Evolutionary conservation across 176 grass and related monocot genomes (phyloP).

Genomic region (Oryza rufipogon): DNA sequence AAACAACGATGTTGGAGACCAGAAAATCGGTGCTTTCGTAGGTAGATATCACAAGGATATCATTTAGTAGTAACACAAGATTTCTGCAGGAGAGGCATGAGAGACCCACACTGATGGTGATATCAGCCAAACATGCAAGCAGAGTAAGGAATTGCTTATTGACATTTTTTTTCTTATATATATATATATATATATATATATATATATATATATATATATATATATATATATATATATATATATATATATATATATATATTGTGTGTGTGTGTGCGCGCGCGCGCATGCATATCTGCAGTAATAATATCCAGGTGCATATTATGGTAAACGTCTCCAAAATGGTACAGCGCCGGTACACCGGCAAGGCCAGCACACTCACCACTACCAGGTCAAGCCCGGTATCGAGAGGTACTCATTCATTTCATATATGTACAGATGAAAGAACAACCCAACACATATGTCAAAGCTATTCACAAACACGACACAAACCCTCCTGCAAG

Average conservation of each 20-base stretch:
- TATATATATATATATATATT: not conserved
- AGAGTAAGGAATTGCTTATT: not conserved
- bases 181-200: too few species aligned
- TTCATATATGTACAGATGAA: constrained; percentile 41
- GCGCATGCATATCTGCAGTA: not conserved
- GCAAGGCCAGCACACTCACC: constrained; percentile 47
- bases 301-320: constrained; percentile 46
- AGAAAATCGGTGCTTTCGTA: not conserved
- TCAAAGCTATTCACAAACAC: constrained; percentile 61
- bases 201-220: not conserved
- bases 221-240: too few species aligned
- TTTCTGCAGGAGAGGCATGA: not conserved
- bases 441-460: constrained; percentile 41
- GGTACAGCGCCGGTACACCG: constrained; percentile 45
- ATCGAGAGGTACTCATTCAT: constrained; percentile 11
- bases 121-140: constrained; percentile 20
- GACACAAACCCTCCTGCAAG: constrained; percentile 20
- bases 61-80: not conserved
- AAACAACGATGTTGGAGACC: not conserved
- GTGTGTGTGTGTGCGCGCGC: too few species aligned
- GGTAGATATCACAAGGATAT: constrained; percentile 15
- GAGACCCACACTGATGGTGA: constrained; percentile 12
- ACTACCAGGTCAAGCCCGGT: constrained; percentile 25
- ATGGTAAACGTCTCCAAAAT: constrained; percentile 51
- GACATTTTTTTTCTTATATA: not conserved